Percentiles rank a stretch among this genome's conserved stretches.
Conservation (phyloP, 768 basidiomycete species). For the Pleurotus salmoneostramineus region DNA sequence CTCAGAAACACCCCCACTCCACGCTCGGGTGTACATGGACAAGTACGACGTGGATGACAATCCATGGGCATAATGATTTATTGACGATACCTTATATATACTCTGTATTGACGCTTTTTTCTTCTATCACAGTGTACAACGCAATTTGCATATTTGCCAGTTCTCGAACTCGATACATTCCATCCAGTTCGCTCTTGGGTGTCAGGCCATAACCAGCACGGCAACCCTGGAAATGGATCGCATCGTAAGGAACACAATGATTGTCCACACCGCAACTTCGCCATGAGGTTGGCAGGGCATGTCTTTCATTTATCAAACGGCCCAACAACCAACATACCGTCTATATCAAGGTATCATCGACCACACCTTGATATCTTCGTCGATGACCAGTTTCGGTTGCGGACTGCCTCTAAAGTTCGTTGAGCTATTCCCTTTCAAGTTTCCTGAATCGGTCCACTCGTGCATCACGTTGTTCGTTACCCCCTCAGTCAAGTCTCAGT, state of each 20-base stretch:
- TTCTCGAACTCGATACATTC: too few relatives aligned
- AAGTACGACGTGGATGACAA: conserved; percentile 44
- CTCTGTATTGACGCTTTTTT: conserved; percentile 8
- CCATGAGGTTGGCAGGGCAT: neutral
- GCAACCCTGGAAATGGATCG: too few relatives aligned
- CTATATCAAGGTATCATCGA: neutral
- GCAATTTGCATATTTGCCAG: conserved; percentile 1
- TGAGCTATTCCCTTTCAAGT: neutral
- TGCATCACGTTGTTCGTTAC: too few relatives aligned
- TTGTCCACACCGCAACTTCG: neutral
- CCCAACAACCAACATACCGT: neutral
- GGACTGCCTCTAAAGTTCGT: too few relatives aligned
- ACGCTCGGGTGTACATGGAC: conserved; percentile 30
- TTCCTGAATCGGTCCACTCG: neutral
- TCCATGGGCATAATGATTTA: conserved; percentile 48
- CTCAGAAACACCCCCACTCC: conserved; percentile 40
- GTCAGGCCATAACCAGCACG: too few relatives aligned
- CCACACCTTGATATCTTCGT: too few relatives aligned
- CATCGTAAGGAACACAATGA: too few relatives aligned
- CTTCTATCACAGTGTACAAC: conserved; percentile 9
- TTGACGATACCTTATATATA: conserved; percentile 5
- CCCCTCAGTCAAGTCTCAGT: too few relatives aligned
- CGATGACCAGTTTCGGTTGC: too few relatives aligned
- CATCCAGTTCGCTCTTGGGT: too few relatives aligned
- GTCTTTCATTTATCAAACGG: neutral